Evolutionary conservation across 2,329 filamentous ascomycete species (phyloP), one percentile per base, ranked within the genome.

Genomic region (Hypoxylon sp.): DNA sequence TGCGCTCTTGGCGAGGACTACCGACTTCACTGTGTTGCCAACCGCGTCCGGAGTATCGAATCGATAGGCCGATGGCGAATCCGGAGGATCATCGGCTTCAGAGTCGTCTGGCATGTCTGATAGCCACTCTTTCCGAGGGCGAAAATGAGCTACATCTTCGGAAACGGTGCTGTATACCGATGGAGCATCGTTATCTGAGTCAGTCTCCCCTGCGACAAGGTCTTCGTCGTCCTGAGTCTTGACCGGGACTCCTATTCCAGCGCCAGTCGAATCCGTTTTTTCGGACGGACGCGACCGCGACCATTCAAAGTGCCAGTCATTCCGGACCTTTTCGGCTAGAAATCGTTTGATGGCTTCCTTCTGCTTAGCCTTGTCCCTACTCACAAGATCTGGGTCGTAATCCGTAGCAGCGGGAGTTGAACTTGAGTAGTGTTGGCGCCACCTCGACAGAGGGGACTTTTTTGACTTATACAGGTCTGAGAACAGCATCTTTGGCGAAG

Each of bases 251-350:
- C 10, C 28, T 26, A 49, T 44, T 13, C 13, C 43, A 13, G 8
- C 41, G 34, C 22, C 39, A 50, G 44, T 48, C 56, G 19, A 59
- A 56, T 39, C 60, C 41, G 55, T 8, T 17, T 51, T 59, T 13
- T 48, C 32, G 41, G 60, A 28, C 47, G 69, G 58, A 20, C 77
- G 79, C 1, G 85, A 84, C 87, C 77, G 79, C 1, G 85, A 84
- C 87, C 87, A 89, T 32, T 78, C 68, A 70, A 88, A 90, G 0
- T 79, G 77, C 88, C 87, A 90, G 71, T 89, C 87, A 64, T 81
- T 82, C 64, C 81, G 83, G 41, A 90, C 78, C 67, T 82, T 85
- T 20, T 82, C 79, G 2, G 78, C 75, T 1, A 90, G 76, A 68
- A 84, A 85, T 52, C 79, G 82, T 70, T 80, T 85, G 34, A 90